These are phyloP conservation scores for Venturia asperata DNA, from an alignment of 2,329 filamentous ascomycete species.

Conservation along the genomic window DNA sequence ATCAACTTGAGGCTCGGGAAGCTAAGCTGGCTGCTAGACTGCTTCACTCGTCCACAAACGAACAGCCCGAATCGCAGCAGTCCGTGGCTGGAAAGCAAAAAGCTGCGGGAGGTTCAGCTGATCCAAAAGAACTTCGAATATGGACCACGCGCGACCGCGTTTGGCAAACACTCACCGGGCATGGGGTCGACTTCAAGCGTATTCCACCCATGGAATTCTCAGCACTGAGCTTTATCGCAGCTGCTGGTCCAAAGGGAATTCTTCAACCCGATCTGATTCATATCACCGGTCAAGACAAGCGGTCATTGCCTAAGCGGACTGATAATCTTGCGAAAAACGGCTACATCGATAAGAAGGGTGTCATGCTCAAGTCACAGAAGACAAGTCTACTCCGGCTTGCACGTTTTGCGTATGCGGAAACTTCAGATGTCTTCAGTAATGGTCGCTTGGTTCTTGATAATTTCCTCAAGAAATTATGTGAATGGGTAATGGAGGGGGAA, in stretches of 20 bases:
- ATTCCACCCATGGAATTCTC: conserved; percentile 50
- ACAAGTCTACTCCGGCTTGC: conserved; percentile 33
- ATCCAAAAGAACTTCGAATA: conserved; percentile 33
- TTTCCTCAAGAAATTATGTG: conserved; percentile 44
- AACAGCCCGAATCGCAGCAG: background rate
- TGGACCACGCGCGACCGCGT: conserved; percentile 49
- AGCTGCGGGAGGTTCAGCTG: conserved; percentile 15
- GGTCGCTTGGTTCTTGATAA: conserved; percentile 42
- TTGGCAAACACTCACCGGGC: conserved; percentile 55
- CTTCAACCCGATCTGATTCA: conserved; percentile 49
- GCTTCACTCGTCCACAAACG: background rate
- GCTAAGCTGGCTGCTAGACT: background rate
- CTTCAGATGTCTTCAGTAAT: conserved; percentile 24
- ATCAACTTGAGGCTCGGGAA: conserved; percentile 32
- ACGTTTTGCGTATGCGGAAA: conserved; percentile 17
- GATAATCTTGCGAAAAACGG: conserved; percentile 50
- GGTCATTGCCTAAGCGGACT: conserved; percentile 56
- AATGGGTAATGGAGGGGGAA: conserved; percentile 42
- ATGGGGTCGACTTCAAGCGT: conserved; percentile 49
- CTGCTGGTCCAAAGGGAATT: conserved; percentile 47
- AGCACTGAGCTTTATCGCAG: conserved; percentile 52
- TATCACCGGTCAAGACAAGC: conserved; percentile 56
- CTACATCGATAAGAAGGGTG: conserved; percentile 52
- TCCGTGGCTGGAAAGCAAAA: conserved; percentile 18
- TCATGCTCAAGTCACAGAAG: conserved; percentile 31